Evolutionary conservation across 2,329 filamentous ascomycete genomes (phyloP).

Genomic region (Trichoderma arundinaceum): DNA sequence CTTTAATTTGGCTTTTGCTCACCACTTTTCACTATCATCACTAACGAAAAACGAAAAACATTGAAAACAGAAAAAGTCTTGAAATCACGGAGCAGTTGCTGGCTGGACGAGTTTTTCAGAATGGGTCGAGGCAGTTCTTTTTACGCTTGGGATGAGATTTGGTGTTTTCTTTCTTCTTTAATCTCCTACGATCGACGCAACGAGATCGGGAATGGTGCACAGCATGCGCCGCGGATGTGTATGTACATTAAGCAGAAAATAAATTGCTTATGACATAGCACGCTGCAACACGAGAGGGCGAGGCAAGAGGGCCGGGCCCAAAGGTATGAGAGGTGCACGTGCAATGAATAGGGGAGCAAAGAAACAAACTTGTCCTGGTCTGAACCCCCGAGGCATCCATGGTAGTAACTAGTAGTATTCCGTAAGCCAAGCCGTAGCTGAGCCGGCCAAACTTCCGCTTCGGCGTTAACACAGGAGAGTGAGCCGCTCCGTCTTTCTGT

Average conservation of each 20-base stretch:
- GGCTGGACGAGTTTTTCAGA: not conserved
- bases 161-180: not conserved
- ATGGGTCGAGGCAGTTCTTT: not conserved
- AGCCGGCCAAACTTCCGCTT: conserved; percentile 1
- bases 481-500: conserved; percentile 23
- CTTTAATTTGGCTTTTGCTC: conserved; percentile 23
- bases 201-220: not conserved
- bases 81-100: not conserved
- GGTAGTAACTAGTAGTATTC: not conserved
- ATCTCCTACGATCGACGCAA: not conserved
- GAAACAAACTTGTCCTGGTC: not conserved
- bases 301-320: no score
- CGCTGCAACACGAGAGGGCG: not conserved
- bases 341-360: not conserved
- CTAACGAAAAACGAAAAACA: not conserved
- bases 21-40: not conserved
- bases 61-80: not conserved
- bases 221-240: not conserved
- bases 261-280: conserved; percentile 5
- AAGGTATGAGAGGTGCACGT: no score
- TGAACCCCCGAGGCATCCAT: no score
- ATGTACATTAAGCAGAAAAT: conserved; percentile 24
- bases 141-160: not conserved
- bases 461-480: conserved; percentile 18
- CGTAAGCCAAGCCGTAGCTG: not conserved